Evolutionary conservation across 768 basidiomycete genomes (phyloP), one percentile per base, ranked within the genome.

Genomic region (Termitomyces sp.): DNA sequence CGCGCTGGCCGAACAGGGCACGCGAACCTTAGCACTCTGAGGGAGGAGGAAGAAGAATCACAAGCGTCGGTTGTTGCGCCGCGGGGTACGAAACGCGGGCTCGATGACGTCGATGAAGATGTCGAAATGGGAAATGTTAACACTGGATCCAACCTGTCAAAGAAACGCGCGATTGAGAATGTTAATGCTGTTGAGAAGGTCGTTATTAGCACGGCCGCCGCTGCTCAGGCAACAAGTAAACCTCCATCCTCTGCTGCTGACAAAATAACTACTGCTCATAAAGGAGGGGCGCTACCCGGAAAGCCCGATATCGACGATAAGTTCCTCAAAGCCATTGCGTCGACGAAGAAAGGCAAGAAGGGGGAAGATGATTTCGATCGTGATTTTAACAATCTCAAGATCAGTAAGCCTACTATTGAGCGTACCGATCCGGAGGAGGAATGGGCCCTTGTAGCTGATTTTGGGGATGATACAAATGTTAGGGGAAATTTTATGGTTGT

Each of bases 401-500:
- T 91, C 44, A 77, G 83, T 6, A 85, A 82, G 62, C 84, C 87
- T 2, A 81, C 82, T 48, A 59, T 83, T 49, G 71, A 70, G 53
- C 68, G 64, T 3, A 75, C 76, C 26, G 77, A 82, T 19, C 71
- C 70, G 32, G 79, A 79, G 44, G 69, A 77, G 42, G 75, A 78
- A 45, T 87, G 84, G 85, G 76, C 72, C 2, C 65, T 84, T 12
- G 63, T 89, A 42, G 85, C 80, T 24, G 82, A 85, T 38, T 86
- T 89, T 65, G 85, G 80, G 22, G 81, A 87, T 55, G 80, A 86
- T 48, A 69, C 67, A 3, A 77, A 78, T 54, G 41, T 90, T 37
- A 67, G 85, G 44, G 89, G 89, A 0, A 90, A 90, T 64, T 90
- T 91, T 58, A 90, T 91, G 88, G 80, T 87, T 2, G 79, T 90